phyloP scores from a whole-genome alignment of 2,329 filamentous ascomycete genomes.

The Talaromyces pinophilus region DNA sequence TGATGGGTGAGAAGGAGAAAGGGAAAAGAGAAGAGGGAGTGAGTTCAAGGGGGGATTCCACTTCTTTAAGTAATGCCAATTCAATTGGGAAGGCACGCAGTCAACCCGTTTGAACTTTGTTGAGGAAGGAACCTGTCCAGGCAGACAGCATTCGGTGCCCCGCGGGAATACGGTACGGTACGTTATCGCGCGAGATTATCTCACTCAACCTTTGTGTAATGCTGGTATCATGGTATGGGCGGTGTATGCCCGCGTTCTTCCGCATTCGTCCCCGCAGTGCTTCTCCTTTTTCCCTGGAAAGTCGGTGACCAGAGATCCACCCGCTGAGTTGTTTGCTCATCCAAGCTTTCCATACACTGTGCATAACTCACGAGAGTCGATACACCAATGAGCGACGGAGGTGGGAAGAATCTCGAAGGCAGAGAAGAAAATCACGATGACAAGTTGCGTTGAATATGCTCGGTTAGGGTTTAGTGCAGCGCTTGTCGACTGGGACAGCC shows the following conservation, averaged over 20 bases:
- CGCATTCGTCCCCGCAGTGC: conserved; percentile 7
- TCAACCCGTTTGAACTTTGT: background rate
- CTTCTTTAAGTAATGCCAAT: conserved; percentile 6
- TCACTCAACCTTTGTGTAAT: background rate
- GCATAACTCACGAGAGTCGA: background rate
- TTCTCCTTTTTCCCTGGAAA: background rate
- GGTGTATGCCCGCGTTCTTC: conserved; percentile 9
- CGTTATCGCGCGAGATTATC: conserved; percentile 5
- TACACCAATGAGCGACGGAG: background rate
- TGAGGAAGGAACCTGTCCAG: conserved; percentile 4
- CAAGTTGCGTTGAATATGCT: background rate
- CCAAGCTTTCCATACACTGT: background rate
- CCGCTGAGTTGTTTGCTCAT: background rate
- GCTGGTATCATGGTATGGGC: background rate
- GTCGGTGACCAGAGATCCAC: conserved; percentile 9
- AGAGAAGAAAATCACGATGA: conserved; percentile 1
- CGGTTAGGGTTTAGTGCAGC: conserved; percentile 11
- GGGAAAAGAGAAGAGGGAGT: conserved; percentile 21
- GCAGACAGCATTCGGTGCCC: background rate
- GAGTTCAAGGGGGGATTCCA: background rate
- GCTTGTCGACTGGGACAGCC: conserved; percentile 15
- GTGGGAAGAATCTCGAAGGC: background rate
- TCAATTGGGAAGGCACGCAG: background rate
- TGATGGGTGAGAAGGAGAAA: background rate
- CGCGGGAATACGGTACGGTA: background rate